Evolutionary conservation across 208 protist genomes (phyloP).

Genomic region (Ichthyophonus hoferi): DNA sequence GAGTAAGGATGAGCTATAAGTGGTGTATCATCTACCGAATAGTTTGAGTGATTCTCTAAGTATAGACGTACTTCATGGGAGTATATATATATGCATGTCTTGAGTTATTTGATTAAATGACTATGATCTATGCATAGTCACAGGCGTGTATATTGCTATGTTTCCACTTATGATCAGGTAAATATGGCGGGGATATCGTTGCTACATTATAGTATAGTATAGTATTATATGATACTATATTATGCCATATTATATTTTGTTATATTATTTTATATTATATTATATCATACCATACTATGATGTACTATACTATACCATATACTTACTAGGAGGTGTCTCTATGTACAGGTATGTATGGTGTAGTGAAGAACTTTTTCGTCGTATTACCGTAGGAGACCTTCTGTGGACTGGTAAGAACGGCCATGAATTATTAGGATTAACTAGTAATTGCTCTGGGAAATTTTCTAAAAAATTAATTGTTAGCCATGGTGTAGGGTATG

Average conservation of each 20-base stretch:
- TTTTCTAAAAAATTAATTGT: not conserved
- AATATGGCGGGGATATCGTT: not conserved
- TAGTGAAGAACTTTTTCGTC: not conserved
- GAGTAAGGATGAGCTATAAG: too few relatives aligned
- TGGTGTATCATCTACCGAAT: too few relatives aligned
- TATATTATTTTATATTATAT: not conserved
- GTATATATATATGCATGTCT: too few relatives aligned
- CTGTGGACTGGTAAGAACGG: not conserved
- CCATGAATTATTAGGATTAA: not conserved
- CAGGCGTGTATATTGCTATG: too few relatives aligned
- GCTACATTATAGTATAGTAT: not conserved
- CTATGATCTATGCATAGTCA: too few relatives aligned
- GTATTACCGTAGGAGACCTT: not conserved
- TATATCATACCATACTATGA: not conserved
- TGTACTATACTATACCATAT: too few relatives aligned
- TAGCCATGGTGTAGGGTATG: not conserved
- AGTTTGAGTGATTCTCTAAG: too few relatives aligned
- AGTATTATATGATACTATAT: not conserved
- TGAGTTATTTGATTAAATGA: too few relatives aligned
- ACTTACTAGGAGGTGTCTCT: too few relatives aligned
- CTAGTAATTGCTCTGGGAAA: not conserved
- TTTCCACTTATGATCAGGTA: not conserved
- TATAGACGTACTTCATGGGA: too few relatives aligned
- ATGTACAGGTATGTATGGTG: not conserved
- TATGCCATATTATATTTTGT: not conserved